Percentiles rank a stretch among this genome's conserved stretches.
phyloP scores from a whole-genome alignment of 2,329 filamentous ascomycete species.

The Metarhizium sp. region DNA sequence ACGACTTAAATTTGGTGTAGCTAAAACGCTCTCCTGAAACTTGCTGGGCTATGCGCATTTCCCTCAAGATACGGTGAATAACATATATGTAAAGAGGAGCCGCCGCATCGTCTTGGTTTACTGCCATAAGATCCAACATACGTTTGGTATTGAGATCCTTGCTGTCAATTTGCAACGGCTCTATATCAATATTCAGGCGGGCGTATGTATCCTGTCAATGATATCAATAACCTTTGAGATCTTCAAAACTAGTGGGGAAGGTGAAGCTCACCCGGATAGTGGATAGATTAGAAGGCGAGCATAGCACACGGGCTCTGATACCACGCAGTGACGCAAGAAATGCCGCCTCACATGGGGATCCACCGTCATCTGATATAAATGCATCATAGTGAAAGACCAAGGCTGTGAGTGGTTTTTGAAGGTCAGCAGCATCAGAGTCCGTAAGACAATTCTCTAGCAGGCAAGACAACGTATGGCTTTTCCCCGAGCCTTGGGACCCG shows the following conservation, averaged over 20 bases:
- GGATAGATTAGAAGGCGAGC: conserved; percentile 39
- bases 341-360: conserved; percentile 48
- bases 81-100: conserved; percentile 49
- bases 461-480: conserved; percentile 49
- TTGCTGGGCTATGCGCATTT: conserved; percentile 40
- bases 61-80: conserved; percentile 42
- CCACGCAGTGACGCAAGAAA: conserved; percentile 35
- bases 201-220: conserved; percentile 28
- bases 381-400: conserved; percentile 57
- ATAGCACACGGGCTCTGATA: conserved; percentile 41
- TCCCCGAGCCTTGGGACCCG: conserved; percentile 53
- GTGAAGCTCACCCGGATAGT: conserved; percentile 23
- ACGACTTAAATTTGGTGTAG: conserved; percentile 36
- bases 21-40: conserved; percentile 26
- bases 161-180: conserved; percentile 39
- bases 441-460: conserved; percentile 47
- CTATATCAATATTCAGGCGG: conserved; percentile 33
- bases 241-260: not conserved
- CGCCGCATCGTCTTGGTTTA: conserved; percentile 22
- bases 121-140: conserved; percentile 51
- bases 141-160: conserved; percentile 43
- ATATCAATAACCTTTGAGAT: not conserved
- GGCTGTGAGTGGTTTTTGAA: conserved; percentile 43
- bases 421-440: conserved; percentile 27
- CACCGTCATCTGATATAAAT: conserved; percentile 35